Evolutionary conservation across 441 rosid species (phyloP), one percentile per base, ranked within the genome.

Genomic region (Cnidoscolus chayamansa): DNA sequence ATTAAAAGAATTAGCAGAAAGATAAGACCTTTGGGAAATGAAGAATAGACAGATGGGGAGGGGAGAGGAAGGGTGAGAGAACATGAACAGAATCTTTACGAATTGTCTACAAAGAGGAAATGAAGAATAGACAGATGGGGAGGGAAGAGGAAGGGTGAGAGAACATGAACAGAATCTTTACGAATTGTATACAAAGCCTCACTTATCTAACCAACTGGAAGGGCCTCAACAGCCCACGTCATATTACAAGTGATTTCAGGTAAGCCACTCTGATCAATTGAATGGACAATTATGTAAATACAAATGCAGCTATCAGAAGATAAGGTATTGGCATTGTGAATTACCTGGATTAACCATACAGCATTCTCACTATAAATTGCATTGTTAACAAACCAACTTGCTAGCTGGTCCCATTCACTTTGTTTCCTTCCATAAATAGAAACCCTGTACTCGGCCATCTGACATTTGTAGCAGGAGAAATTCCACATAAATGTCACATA

Each of bases 341-440:
- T 67, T 85, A 88, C 94, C 92, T 89, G 94, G 68, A 89, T 87
- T 76, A 86, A 78, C 94, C 92, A 89, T 64, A 89, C 85, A 50
- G 87, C 92, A 81, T 88, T 89, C 73, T 88, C 90, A 80, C 90
- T 85, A 71, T 85, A 89, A 66, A 89, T 83, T 72, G 81, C 84
- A 75, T 88, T 88, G 82, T 89, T 89, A 45, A 89, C 81, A 48
- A 89, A 85, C 94, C 94, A 89, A 78, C 94, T 89, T 19, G 94
- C 94, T 76, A 89, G 71, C 84, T 87, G 94, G 79, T 89, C 94
- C 94, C 92, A 89, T 78, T 89, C 94, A 71, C 94, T 89, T 81
- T 87, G 86, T 81, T 89, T 89, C 80, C 94, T 83, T 45, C 94
- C 94, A 66, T 89, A 88, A 67, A 89, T 84, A 50, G 94, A 89